Evolutionary conservation across 306 rosid genomes (phyloP).

Genomic region (Trichosanthes truncata): DNA sequence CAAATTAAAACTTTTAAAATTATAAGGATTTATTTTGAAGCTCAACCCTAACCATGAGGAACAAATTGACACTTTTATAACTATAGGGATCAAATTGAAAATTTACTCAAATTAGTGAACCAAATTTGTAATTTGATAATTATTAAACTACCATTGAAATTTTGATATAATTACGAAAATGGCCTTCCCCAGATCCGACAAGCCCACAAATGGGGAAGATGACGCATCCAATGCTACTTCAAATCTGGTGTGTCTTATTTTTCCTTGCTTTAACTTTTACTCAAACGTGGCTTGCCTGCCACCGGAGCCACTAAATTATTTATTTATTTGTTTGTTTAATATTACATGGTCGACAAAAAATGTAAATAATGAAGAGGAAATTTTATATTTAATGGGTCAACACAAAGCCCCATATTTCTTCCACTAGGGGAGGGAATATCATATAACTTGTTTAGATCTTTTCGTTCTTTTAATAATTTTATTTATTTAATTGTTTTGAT

Average conservation of each 20-base stretch:
- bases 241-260: background rate
- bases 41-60: no score
- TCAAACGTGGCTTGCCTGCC: background rate
- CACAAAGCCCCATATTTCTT: background rate
- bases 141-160: background rate
- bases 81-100: no score
- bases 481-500: no score
- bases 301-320: background rate
- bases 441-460: background rate
- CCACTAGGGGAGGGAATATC: background rate
- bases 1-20: no score
- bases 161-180: background rate
- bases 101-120: no score
- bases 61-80: no score
- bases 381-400: background rate
- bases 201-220: background rate
- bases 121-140: no score
- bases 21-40: no score
- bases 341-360: background rate
- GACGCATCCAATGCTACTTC: background rate
- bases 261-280: background rate
- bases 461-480: no score
- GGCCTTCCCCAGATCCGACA: background rate
- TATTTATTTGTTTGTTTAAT: background rate
- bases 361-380: background rate